Evolutionary conservation across 352 stramenopile genomes (phyloP), one percentile per base, ranked within the genome.

Genomic region (Aphanomyces euteiches): DNA sequence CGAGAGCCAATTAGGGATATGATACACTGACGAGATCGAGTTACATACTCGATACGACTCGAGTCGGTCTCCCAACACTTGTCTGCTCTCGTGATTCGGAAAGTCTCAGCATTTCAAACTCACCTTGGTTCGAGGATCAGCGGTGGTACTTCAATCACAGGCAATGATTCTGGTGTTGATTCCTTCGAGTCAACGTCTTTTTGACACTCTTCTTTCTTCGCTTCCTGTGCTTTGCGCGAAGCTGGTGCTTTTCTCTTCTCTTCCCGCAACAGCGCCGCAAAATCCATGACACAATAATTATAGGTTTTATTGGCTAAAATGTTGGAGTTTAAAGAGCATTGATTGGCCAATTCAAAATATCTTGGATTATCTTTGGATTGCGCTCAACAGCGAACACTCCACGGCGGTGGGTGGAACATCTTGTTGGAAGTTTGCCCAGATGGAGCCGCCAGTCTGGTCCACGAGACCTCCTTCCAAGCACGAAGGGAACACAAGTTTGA

Each of bases 1-100:
- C 10, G 79, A 78, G 69, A 91, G 76, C 80, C 80, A 91, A 39
- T 91, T 75, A 10, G 82, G 81, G 13, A 91, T 75, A 66, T 87
- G 89, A 48, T 82, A 86, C 28, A 88, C 78, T 0, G 69, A 77
- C 8, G 74, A 65, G 48, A 91, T 61, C 19, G 54, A 61, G 19
- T 43, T 39, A 37, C 54, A 61, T 37, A 40, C 54, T 8, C 28
- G 54, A 17, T 10, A 61, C 15, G 34, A 17, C 10, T 40, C 28
- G 7, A 61, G 54, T 4, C 37, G 75, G 0, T 74, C 73, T 41
- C 10, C 10, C 43, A 50, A n/a, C 10, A n/a, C 10, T 12, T 50
- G 17, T n/a, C 43, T 50, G 17, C 43, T n/a, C 10, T n/a, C 43
- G 43, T 50, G 43, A 50, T 50, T 2, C 0, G 10, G 43, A 50